Evolutionary conservation across 805 yeast genomes (phyloP), one percentile per base, ranked within the genome.

Genomic region (Wickerhamomyces bovis): DNA sequence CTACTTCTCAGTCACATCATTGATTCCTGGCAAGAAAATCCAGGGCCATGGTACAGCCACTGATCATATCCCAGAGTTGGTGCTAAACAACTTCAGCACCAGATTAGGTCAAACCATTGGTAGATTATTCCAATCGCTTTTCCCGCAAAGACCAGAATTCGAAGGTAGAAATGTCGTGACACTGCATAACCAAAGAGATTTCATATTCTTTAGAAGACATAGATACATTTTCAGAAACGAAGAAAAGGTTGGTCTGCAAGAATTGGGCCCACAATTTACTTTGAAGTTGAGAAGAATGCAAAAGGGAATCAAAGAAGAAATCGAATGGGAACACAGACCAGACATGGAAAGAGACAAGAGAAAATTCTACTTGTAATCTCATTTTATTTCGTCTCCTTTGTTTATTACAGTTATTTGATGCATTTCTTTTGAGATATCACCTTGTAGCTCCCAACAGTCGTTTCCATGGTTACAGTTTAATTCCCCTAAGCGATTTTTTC

Each of bases 341-440:
- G 95, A 87, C 54, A 90, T 94, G 98, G 98, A 94, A 66, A 84
- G 85, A 60, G 97, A 92, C 65, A 92, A 90, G 81, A 82, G 83
- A 68, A 89, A 88, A 77, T 92, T 92, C 64, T 84, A 89, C 62
- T 69, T 92, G 55, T 92, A 71, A 60, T 41, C 16, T 6, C 22
- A 26, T 16, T 40, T 39, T 18, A 16, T 13, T 35, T 35, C 26
- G 31, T 20, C 12, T 8, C n/a, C 25, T 35, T 35, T 35, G 38
- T 16, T 35, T 20, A 38, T 21, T 20, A 20, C 25, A 15, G 9
- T 20, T 38, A 38, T 19, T 20, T 20, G 21, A 38, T n/a, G 16
- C 16, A 31, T 5, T 13, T 11, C 10, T 25, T 10, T 9, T 25
- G 28, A 25, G 3, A 12, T 25, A 7, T 12, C 11, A 25, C 8